Base-by-base conservation (phyloP, 2,329 filamentous ascomycete genomes). In the Fonsecaea multimorphosa region DNA sequence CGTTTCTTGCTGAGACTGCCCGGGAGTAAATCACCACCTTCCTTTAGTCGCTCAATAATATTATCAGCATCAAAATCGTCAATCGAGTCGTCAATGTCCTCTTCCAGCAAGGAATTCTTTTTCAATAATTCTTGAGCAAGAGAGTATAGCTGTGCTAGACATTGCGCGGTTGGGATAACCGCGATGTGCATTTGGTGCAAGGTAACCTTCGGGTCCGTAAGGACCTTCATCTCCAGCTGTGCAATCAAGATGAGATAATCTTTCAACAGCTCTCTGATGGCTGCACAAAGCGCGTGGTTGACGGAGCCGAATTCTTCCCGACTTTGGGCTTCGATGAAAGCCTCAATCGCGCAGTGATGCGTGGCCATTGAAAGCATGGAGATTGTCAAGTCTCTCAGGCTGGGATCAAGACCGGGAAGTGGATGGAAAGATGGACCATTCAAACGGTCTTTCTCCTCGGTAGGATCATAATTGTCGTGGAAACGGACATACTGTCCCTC, bases 401-500 rank as follows among this genome's bases (percentile, higher is more conserved):
- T 97, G 0, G 93, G 94, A 74, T 99, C 95, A 51, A 99, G 84
- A 0, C 94, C 94, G 0, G 91, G 85, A 6, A 91, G 81, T 67
- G 97, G 88, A 69, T 88, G 88, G 79, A 93, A 98, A 9, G 84
- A 81, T 1, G 95, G 95, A 0, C 95, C 95, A 5, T 89, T 85
- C 57, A 99, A 82, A 14, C 93, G 88, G 74, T 96, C 92, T 73
- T 94, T 92, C 79, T 99, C 95, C 58, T 92, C 88, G 2, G 85
- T 81, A 0, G 93, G 92, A 72, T 97, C 89, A 76, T 96, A 98
- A 8, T 86, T 86, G 71, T 92, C 90, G 65, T 86, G 86, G 75
- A 92, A 98, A 62, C 92, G 91, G 68, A 99, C 91, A 76, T 98
- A 98, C 77, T 97, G 93, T n/a, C 95, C 95, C 78, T 99, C 95